Base-by-base conservation (phyloP, 345 rosid species). In the Citrus mangshanensis region DNA sequence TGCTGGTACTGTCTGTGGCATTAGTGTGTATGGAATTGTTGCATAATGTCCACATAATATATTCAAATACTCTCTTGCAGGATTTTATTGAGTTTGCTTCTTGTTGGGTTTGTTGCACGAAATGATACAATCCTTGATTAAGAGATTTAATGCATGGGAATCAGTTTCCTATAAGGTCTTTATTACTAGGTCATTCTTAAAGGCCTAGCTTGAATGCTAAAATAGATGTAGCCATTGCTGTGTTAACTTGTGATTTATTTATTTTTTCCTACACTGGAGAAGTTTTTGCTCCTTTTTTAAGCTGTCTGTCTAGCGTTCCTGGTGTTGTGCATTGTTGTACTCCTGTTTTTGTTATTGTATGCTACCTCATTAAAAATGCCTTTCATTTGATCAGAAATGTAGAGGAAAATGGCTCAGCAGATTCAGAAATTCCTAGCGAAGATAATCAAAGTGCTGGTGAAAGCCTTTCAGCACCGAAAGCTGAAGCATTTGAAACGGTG, bases 381-480 rank as follows among this genome's bases (percentile, higher is more conserved):
- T 8, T 79, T 76, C 28, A 75, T 81, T 76, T 67, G 42, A 66
- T 54, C 88, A 95, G 98, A 84, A 88, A 89, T 80, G 82, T 86
- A 80, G 83, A 88, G 49, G 90, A 92, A 83, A 88, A 88, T 79
- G 85, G 38, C 70, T 75, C 91, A 54, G 85, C 81, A 51, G 91
- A 82, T 86, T 80, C 84, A 62, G 96, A 87, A 82, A 84, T 77
- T 80, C 84, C 86, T 84, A 81, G 68, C 80, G 90, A 88, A 81
- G 95, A 91, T 72, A 85, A 82, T 80, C 88, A 83, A 66, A 80
- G 84, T 80, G 83, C 81, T 74, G 79, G 85, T 81, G 86, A 85
- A 84, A 88, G 76, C 72, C 83, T 78, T 82, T 85, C 89, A 25
- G 80, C 69, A 19, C 90, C 86, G 77, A 90, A 87, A 83, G 81